Percentiles rank a stretch among this genome's conserved stretches.
Conservation (phyloP, 139 green algal species). For the Parachlorella kessleri region DNA sequence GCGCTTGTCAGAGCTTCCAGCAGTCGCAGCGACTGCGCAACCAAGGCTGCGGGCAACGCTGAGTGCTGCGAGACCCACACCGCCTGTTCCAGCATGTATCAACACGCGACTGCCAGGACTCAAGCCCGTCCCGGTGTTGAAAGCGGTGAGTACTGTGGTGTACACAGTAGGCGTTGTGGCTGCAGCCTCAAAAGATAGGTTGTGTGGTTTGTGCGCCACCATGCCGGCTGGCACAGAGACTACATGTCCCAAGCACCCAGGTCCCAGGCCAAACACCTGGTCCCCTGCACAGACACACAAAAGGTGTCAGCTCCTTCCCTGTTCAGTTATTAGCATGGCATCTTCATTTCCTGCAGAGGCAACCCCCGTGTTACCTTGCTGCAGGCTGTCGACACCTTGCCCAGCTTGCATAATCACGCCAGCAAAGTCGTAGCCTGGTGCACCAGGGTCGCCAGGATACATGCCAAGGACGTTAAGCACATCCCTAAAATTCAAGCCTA, state of each 20-base stretch:
- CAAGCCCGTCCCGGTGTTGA: conserved; percentile 27
- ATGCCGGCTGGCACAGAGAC: conserved; percentile 54
- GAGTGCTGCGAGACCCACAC: conserved; percentile 73
- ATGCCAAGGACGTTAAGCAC: conserved; percentile 67
- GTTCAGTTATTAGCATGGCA: no score
- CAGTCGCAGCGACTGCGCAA: conserved; percentile 47
- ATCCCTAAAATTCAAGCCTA: conserved; percentile 65
- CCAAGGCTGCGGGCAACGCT: conserved; percentile 19
- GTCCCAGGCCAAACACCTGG: conserved; percentile 77
- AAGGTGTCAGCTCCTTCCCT: no score
- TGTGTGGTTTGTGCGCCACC: conserved; percentile 60
- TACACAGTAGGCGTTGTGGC: conserved; percentile 79
- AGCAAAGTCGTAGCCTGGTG: conserved; percentile 54
- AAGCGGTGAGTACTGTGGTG: conserved; percentile 51
- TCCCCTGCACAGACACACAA: conserved; percentile 41
- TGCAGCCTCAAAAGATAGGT: conserved; percentile 69
- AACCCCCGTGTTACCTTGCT: background rate
- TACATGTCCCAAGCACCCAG: conserved; percentile 67
- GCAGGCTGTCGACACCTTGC: background rate
- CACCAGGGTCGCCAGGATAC: conserved; percentile 55
- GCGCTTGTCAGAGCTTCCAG: conserved; percentile 58
- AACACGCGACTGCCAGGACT: conserved; percentile 41
- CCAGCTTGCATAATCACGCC: conserved; percentile 44
- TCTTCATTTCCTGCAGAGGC: background rate
- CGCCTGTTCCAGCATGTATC: conserved; percentile 75